Percentiles rank a stretch among this genome's conserved stretches.
These are phyloP conservation scores for Aspergillus sp. DNA, from an alignment of 2,329 filamentous ascomycete genomes.

Conservation along the genomic window DNA sequence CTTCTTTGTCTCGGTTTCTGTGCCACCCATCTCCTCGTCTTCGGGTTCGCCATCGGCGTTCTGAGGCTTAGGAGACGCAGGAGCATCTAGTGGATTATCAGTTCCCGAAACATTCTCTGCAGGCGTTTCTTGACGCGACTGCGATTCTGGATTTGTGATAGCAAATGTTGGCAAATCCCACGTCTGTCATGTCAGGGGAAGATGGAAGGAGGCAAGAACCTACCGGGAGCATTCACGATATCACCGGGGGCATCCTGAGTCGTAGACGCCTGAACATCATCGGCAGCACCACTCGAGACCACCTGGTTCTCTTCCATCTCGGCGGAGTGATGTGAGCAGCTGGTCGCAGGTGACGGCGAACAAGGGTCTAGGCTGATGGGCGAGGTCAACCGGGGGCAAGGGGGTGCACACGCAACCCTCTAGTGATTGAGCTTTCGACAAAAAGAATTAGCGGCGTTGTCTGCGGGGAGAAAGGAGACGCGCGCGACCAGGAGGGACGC, in stretches of 20 bases:
- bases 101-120: slow-evolving; percentile 37
- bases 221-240: slow-evolving; percentile 32
- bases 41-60: slow-evolving; percentile 57
- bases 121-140: slow-evolving; percentile 32
- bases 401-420: slow-evolving; percentile 11
- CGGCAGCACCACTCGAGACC: slow-evolving; percentile 23
- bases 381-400: slow-evolving; percentile 11
- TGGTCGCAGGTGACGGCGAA: slow-evolving; percentile 30
- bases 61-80: slow-evolving; percentile 62
- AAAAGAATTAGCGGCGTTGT: slow-evolving; percentile 3
- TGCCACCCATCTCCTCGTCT: slow-evolving; percentile 80
- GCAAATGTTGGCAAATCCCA: slow-evolving; percentile 16
- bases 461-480: slow-evolving; percentile 4
- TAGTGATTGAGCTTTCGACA: background rate
- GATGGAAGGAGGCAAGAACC: slow-evolving; percentile 13
- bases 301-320: slow-evolving; percentile 37
- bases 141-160: slow-evolving; percentile 24
- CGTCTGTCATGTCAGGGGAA: slow-evolving; percentile 7
- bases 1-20: slow-evolving; percentile 43
- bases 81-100: slow-evolving; percentile 69
- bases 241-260: slow-evolving; percentile 30
- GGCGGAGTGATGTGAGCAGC: slow-evolving; percentile 21
- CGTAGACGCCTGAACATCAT: slow-evolving; percentile 25
- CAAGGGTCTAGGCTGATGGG: slow-evolving; percentile 19
- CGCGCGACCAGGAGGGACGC: slow-evolving; percentile 8